These are phyloP conservation scores for Aspergillus sp. DNA, from an alignment of 2,329 filamentous ascomycete genomes.

Conservation along the genomic window DNA sequence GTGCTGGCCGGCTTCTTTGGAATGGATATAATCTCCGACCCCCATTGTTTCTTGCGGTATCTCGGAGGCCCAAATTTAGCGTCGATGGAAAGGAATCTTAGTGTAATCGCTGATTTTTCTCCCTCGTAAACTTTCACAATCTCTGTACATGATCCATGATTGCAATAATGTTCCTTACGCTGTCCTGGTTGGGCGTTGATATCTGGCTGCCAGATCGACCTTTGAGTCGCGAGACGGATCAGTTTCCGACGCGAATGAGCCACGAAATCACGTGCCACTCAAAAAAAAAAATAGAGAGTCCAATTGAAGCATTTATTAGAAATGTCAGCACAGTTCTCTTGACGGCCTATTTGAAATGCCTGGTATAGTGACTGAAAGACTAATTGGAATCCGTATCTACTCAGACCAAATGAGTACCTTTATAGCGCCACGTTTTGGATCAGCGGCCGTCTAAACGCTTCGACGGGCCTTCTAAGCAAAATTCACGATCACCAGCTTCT, in stretches of 20 bases:
- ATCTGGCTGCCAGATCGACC: not conserved
- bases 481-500: slow-evolving; percentile 84
- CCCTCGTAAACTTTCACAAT: not conserved
- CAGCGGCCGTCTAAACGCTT: slow-evolving; percentile 81
- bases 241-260: slow-evolving; percentile 16
- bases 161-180: not conserved
- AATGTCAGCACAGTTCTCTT: too few species aligned
- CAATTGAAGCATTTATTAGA: too few species aligned
- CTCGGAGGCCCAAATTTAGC: slow-evolving; percentile 1
- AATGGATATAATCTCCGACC: slow-evolving; percentile 37
- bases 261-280: slow-evolving; percentile 25
- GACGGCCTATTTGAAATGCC: too few species aligned
- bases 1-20: slow-evolving; percentile 28
- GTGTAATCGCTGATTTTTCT: not conserved
- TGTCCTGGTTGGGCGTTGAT: not conserved
- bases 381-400: too few species aligned
- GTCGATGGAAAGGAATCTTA: not conserved
- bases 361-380: too few species aligned
- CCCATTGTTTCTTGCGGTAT: slow-evolving; percentile 24
- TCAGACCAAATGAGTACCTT: slow-evolving; percentile 54
- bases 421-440: slow-evolving; percentile 86
- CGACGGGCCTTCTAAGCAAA: slow-evolving; percentile 72
- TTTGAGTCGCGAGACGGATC: not conserved
- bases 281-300: not conserved
- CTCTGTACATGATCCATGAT: not conserved